phyloP scores from a whole-genome alignment of 108 stramenopile genomes.

The Stephanodiscus minutulus region DNA sequence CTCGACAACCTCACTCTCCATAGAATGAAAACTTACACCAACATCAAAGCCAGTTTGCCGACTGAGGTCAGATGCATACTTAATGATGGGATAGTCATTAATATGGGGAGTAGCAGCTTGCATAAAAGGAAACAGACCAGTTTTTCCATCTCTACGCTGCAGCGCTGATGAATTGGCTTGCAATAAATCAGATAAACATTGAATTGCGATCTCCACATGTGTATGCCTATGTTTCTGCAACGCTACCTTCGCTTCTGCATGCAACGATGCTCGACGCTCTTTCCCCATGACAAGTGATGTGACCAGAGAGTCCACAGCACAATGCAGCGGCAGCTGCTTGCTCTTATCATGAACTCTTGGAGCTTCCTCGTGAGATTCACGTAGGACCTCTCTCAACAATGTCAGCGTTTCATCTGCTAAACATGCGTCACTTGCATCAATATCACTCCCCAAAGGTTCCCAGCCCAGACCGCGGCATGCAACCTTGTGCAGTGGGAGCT shows the following conservation, averaged over 20 bases:
- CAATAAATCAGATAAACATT: constrained; percentile 50
- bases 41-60: constrained; percentile 27
- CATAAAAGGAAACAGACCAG: constrained; percentile 65
- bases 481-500: constrained; percentile 66
- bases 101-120: constrained; percentile 51
- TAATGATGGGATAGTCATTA: constrained; percentile 12
- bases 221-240: constrained; percentile 21
- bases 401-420: constrained; percentile 54
- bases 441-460: constrained; percentile 42
- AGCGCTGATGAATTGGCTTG: constrained; percentile 57
- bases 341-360: constrained; percentile 41
- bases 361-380: constrained; percentile 44
- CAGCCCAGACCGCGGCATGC: constrained; percentile 61
- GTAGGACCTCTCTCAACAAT: constrained; percentile 53
- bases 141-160: constrained; percentile 53
- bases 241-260: constrained; percentile 30
- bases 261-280: constrained; percentile 40
- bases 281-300: constrained; percentile 47
- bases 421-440: constrained; percentile 23
- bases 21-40: constrained; percentile 17
- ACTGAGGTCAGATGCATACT: constrained; percentile 35
- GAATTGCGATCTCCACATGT: constrained; percentile 38
- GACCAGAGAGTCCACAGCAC: constrained; percentile 64
- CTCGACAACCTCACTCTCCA: constrained; percentile 25
- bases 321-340: constrained; percentile 61